phyloP scores from a whole-genome alignment of 495 filamentous ascomycete species.

The Mytilinidion resinicola region DNA sequence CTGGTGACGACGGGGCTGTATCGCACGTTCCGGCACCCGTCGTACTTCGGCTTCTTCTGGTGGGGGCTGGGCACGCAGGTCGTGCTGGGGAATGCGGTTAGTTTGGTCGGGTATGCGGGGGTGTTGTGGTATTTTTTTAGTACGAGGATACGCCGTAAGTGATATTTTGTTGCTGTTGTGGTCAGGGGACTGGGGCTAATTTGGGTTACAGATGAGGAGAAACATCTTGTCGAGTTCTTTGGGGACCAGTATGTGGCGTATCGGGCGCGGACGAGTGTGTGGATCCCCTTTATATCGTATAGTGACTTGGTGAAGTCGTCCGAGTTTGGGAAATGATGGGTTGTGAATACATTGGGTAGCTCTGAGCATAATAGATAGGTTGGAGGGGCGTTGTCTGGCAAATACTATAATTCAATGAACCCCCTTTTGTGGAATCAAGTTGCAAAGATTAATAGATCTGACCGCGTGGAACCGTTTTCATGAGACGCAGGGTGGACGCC shows the following conservation, averaged over 20 bases:
- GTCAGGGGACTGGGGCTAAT: neutral
- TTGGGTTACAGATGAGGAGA: slow-evolving; percentile 59
- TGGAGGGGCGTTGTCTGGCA: too few relatives aligned
- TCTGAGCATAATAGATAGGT: too few relatives aligned
- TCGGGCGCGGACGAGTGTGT: slow-evolving; percentile 55
- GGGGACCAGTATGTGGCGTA: slow-evolving; percentile 75
- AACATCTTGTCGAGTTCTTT: slow-evolving; percentile 72
- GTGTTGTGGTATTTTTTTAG: slow-evolving; percentile 83
- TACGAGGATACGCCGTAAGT: slow-evolving; percentile 58
- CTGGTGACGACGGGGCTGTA: slow-evolving; percentile 74
- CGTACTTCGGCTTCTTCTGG: slow-evolving; percentile 97
- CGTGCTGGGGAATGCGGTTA: slow-evolving; percentile 76
- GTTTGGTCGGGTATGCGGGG: slow-evolving; percentile 63
- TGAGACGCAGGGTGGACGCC: too few relatives aligned
- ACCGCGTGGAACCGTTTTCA: too few relatives aligned
- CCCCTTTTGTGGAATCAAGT: too few relatives aligned
- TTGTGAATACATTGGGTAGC: too few relatives aligned
- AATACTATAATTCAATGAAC: too few relatives aligned
- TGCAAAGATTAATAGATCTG: too few relatives aligned
- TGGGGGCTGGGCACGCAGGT: slow-evolving; percentile 94
- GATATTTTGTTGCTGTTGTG: slow-evolving; percentile 3
- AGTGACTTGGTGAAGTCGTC: too few relatives aligned
- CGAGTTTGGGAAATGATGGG: too few relatives aligned
- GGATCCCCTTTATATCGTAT: slow-evolving; percentile 64
- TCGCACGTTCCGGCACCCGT: slow-evolving; percentile 65